Conservation (phyloP, 2,329 filamentous ascomycete genomes). For the Epichloe typhina region DNA sequence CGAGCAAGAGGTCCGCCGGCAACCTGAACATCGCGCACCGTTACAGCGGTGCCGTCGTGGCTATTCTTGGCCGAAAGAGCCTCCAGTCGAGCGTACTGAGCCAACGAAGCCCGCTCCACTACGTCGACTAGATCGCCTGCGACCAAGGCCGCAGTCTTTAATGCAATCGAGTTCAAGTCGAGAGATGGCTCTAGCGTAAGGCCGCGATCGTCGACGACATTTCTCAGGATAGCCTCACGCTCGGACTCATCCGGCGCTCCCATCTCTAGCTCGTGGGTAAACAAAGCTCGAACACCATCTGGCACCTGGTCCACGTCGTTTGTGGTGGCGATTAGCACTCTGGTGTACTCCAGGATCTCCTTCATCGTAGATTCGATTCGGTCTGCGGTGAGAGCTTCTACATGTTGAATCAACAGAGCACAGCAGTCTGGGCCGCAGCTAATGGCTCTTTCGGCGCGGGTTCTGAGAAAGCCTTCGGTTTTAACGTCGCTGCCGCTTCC, state of each 20-base stretch:
- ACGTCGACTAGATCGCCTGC: slow-evolving; percentile 92
- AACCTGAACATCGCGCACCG: slow-evolving; percentile 71
- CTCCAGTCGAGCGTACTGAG: slow-evolving; percentile 63
- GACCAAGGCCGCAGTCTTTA: slow-evolving; percentile 92
- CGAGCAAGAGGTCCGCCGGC: slow-evolving; percentile 70
- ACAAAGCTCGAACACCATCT: slow-evolving; percentile 76
- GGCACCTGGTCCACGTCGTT: slow-evolving; percentile 92
- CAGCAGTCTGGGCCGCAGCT: slow-evolving; percentile 77
- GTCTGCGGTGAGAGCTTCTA: slow-evolving; percentile 84
- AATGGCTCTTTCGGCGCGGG: slow-evolving; percentile 76
- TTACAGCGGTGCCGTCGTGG: slow-evolving; percentile 32
- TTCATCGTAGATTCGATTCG: slow-evolving; percentile 76
- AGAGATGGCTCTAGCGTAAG: slow-evolving; percentile 72
- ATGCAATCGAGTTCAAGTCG: slow-evolving; percentile 69
- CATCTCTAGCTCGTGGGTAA: slow-evolving; percentile 94
- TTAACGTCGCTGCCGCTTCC: slow-evolving; percentile 84
- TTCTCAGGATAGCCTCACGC: slow-evolving; percentile 72
- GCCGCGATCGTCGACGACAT: slow-evolving; percentile 62
- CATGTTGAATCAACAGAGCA: slow-evolving; percentile 72
- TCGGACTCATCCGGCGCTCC: slow-evolving; percentile 84
- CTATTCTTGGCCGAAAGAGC: slow-evolving; percentile 43
- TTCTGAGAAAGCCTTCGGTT: slow-evolving; percentile 80
- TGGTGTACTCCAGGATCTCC: slow-evolving; percentile 64
- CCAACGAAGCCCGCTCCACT: slow-evolving; percentile 75
- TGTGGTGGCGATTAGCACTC: slow-evolving; percentile 85